Base-by-base conservation (phyloP, 305 asterid genomes). In the Plantago coronopus region DNA sequence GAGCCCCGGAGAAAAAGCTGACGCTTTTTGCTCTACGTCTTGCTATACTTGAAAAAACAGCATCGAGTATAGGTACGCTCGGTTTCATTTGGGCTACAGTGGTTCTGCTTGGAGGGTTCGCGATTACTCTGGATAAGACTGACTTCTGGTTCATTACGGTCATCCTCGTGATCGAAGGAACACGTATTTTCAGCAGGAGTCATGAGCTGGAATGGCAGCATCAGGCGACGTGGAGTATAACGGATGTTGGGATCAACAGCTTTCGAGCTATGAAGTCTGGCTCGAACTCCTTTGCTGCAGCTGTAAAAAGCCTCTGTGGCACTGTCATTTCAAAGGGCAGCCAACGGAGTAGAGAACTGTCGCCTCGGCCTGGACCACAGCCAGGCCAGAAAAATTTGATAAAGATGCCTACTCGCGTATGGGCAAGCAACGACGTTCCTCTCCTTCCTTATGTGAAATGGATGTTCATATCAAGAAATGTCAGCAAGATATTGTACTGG, bases 121-220 rank as follows among this genome's bases (percentile, higher is more conserved):
- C 96, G 22, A 85, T 93, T 15, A 81, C 95, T 7, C 71, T 93
- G 0, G 87, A 79, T 8, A 75, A 69, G 31, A 83, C 96, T 2
- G 99, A 93, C 17, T 89, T 93, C 73, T 93, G 97, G 97, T 83
- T 78, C 86, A 86, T 93, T 34, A 87, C 99, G 2, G 75, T 81
- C 2, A 89, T 93, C 38, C 73, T 93, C 19, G 37, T 89, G 13
- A 87, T 82, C 37, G 99, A 93, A 54, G 90, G 95, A 3, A 75
- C 97, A 0, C 55, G 99, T 14, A 89, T 93, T 11, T 89, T 93
- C 65, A 87, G 99, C 74, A 59, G 99, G 31, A 93, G 97, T 53
- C 95, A 62, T n/a, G 99, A 93, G 89, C 93, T 93, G 20, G 99
- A 93, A 54, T 90, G 91, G 93, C 99, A 93, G 71, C 99, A 93